Conservation (phyloP, 139 green algal genomes). For the Monoraphidium neglectum region DNA sequence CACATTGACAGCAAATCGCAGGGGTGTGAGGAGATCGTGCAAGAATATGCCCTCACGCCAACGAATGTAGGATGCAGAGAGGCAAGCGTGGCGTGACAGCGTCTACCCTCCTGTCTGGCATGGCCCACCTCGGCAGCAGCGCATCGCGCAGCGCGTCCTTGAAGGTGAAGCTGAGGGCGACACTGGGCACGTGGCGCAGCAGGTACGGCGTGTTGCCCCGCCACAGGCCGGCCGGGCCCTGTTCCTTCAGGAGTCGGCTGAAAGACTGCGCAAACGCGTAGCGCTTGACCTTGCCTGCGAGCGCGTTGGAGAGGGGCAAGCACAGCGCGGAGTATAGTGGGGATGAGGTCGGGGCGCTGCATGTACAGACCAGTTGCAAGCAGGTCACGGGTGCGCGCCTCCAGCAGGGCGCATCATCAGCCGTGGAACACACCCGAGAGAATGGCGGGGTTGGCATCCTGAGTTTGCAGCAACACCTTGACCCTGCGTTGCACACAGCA, state of each 20-base stretch:
- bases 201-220: conserved; percentile 45
- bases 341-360: neutral
- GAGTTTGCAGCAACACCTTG: conserved; percentile 47
- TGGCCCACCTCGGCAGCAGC: neutral
- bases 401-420: too few relatives aligned
- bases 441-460: conserved; percentile 43
- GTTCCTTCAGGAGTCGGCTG: conserved; percentile 29
- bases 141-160: conserved; percentile 35
- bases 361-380: neutral
- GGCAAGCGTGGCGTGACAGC: too few relatives aligned
- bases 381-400: neutral
- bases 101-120: too few relatives aligned
- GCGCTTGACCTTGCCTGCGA: conserved; percentile 20
- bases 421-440: conserved; percentile 22
- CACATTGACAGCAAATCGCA: too few relatives aligned
- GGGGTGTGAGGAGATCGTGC: too few relatives aligned
- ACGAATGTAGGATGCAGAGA: too few relatives aligned
- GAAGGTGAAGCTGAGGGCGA: conserved; percentile 48
- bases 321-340: too few relatives aligned
- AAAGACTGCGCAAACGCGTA: conserved; percentile 34
- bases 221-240: conserved; percentile 39
- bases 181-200: conserved; percentile 36
- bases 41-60: too few relatives aligned
- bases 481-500: too few relatives aligned
- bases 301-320: neutral